Evolutionary conservation across 2,329 filamentous ascomycete species (phyloP).

Genomic region (Claviceps pazoutovae): DNA sequence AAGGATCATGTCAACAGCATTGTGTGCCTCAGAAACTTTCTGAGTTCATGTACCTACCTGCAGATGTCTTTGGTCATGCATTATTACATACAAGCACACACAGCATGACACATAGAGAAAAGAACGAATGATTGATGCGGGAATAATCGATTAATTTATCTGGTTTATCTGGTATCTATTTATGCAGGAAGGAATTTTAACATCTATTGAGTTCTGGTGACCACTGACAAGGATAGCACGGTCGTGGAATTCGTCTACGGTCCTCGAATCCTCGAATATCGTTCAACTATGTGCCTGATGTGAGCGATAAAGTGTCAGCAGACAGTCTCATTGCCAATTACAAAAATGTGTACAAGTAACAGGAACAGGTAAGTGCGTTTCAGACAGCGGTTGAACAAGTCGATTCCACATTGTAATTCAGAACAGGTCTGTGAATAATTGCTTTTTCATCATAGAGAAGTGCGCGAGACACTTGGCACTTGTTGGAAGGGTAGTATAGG

Average conservation of each 20-base stretch:
- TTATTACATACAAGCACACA: too few relatives aligned
- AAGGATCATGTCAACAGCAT: background rate
- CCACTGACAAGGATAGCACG: too few relatives aligned
- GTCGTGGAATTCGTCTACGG: background rate
- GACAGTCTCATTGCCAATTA: background rate
- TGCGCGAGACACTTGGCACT: conserved; percentile 2
- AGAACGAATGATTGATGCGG: too few relatives aligned
- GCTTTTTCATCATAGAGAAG: conserved; percentile 49
- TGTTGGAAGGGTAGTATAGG: conserved; percentile 1
- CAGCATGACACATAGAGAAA: background rate
- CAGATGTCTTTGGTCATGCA: too few relatives aligned
- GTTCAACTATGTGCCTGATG: background rate
- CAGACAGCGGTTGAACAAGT: conserved; percentile 77
- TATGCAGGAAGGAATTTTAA: background rate
- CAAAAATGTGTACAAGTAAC: background rate
- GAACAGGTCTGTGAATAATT: conserved; percentile 75
- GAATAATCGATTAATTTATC: too few relatives aligned
- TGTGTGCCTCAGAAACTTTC: background rate
- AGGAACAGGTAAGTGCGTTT: conserved; percentile 16
- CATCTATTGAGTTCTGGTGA: background rate
- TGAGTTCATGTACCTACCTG: too few relatives aligned
- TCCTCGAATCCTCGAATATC: background rate
- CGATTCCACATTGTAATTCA: conserved; percentile 56
- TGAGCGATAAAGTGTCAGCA: conserved; percentile 2
- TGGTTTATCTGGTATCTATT: too few relatives aligned